Percentiles rank a stretch among this genome's conserved stretches.
phyloP scores from a whole-genome alignment of 495 filamentous ascomycete genomes.

The Talaromyces trachyspermus region DNA sequence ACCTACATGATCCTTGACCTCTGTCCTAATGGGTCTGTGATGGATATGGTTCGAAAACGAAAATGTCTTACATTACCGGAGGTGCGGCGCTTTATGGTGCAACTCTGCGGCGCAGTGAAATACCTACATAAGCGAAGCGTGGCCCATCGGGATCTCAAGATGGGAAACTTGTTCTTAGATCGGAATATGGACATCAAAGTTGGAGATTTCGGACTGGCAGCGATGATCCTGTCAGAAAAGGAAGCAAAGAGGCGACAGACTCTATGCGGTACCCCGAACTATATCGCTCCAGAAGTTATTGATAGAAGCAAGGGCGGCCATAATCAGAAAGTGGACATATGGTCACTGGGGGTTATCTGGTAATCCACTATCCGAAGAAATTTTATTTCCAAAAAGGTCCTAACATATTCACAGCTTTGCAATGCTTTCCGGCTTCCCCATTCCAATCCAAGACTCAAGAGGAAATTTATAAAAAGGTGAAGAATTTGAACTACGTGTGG shows the following conservation, averaged over 20 bases:
- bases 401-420: slow-evolving; percentile 52
- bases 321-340: slow-evolving; percentile 90
- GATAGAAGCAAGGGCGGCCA: slow-evolving; percentile 71
- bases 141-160: slow-evolving; percentile 94
- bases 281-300: slow-evolving; percentile 94
- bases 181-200: slow-evolving; percentile 95
- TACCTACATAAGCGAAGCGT: slow-evolving; percentile 93
- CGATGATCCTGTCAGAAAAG: slow-evolving; percentile 75
- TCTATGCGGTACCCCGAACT: slow-evolving; percentile 94
- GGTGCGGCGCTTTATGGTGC: slow-evolving; percentile 82
- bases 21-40: slow-evolving; percentile 92
- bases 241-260: slow-evolving; percentile 82
- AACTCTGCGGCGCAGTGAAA: slow-evolving; percentile 92
- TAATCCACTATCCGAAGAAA: slow-evolving; percentile 35
- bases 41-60: slow-evolving; percentile 92
- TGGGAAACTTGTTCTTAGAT: slow-evolving; percentile 96
- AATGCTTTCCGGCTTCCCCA: slow-evolving; percentile 83
- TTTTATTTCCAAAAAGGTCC: neutral
- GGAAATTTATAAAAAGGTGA: slow-evolving; percentile 74
- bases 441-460: slow-evolving; percentile 83
- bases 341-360: slow-evolving; percentile 96
- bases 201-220: slow-evolving; percentile 96
- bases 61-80: slow-evolving; percentile 84
- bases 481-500: slow-evolving; percentile 69
- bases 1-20: slow-evolving; percentile 94